phyloP scores from a whole-genome alignment of 495 filamentous ascomycete genomes.

The Penicillium verhagenii region DNA sequence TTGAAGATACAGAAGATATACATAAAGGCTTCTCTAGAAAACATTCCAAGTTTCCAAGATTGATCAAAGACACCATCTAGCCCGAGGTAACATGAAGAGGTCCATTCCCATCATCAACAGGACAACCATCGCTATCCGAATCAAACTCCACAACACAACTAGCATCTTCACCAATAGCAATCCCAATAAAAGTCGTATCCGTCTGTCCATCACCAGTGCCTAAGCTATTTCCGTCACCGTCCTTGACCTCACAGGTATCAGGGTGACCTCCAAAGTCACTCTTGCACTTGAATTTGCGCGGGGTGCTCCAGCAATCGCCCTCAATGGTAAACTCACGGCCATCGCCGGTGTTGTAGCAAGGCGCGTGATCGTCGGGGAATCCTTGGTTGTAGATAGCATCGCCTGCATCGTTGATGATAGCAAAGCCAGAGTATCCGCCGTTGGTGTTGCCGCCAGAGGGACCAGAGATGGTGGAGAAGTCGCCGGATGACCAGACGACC shows the following conservation, averaged over 20 bases:
- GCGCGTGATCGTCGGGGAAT: constrained; percentile 14
- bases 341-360: constrained; percentile 20
- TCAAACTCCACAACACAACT: constrained; percentile 23
- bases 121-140: constrained; percentile 15
- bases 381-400: constrained; percentile 19
- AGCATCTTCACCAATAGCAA: constrained; percentile 16
- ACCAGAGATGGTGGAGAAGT: constrained; percentile 19
- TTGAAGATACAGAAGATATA: too few relatives aligned
- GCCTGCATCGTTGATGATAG: constrained; percentile 14
- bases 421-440: constrained; percentile 15
- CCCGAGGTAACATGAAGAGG: constrained; percentile 18
- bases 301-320: constrained; percentile 20
- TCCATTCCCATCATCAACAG: constrained; percentile 20
- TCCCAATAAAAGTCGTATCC: constrained; percentile 19
- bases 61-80: background rate
- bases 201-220: constrained; percentile 13
- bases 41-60: too few relatives aligned
- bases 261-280: constrained; percentile 18
- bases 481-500: constrained; percentile 17
- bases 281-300: constrained; percentile 19
- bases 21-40: too few relatives aligned
- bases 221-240: constrained; percentile 17
- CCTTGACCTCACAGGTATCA: constrained; percentile 19
- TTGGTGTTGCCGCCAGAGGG: constrained; percentile 14
- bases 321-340: constrained; percentile 23